These are phyloP conservation scores for Boletus rubroflammeus DNA, from an alignment of 768 basidiomycete species.

Conservation along the genomic window DNA sequence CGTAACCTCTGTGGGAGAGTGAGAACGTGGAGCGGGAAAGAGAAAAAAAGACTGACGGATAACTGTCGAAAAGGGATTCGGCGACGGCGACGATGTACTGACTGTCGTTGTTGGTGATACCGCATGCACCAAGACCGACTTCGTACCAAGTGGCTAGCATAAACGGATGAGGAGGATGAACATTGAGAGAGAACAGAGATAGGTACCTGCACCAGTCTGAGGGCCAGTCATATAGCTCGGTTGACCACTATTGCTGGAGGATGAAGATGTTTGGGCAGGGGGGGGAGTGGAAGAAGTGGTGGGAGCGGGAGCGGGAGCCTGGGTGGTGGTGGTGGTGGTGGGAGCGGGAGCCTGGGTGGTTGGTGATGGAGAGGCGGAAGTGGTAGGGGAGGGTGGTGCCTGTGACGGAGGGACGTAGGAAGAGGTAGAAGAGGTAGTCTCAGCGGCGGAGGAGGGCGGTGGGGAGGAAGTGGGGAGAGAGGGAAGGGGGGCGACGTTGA, in stretches of 20 bases:
- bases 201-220: conserved; percentile 46
- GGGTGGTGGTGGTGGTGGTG: background rate
- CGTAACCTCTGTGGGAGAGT: conserved; percentile 43
- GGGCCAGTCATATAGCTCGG: conserved; percentile 46
- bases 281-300: conserved; percentile 4
- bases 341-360: background rate
- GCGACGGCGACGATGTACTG: conserved; percentile 39
- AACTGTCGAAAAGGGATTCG: conserved; percentile 30
- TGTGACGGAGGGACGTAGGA: background rate
- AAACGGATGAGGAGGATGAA: background rate
- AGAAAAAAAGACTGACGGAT: conserved; percentile 27
- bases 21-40: background rate
- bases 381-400: background rate
- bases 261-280: conserved; percentile 17
- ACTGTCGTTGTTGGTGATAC: conserved; percentile 28
- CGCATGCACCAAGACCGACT: conserved; percentile 42
- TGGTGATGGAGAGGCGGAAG: background rate
- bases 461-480: background rate
- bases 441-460: background rate
- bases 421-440: background rate
- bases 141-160: conserved; percentile 32
- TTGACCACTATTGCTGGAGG: conserved; percentile 6
- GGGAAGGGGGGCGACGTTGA: conserved; percentile 22
- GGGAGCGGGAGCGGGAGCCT: background rate
- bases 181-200: background rate